Percentiles rank a stretch among this genome's conserved stretches.
Conservation (phyloP, 148 eudicot genomes). For the Silene uniflora region DNA sequence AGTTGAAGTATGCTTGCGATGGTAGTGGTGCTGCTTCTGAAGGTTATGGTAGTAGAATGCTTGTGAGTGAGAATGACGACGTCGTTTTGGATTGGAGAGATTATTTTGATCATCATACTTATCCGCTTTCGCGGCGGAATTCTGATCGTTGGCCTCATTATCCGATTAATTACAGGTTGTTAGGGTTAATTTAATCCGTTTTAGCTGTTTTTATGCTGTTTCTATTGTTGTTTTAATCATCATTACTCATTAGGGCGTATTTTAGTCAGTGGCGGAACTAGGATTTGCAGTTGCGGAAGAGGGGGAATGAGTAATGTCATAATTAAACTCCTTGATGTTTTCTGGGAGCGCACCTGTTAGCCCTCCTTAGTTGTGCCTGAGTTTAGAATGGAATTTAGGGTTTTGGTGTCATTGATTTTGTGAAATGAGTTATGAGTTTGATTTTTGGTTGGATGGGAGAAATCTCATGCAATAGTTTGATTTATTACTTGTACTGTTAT, state of each 20-base stretch:
- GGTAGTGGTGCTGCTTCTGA: constrained; percentile 50
- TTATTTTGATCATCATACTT: constrained; percentile 88
- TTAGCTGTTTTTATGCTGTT: background rate
- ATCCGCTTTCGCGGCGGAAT: constrained; percentile 59
- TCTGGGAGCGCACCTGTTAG: too few species aligned
- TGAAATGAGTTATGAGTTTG: background rate
- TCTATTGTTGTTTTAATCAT: background rate
- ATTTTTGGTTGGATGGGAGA: background rate
- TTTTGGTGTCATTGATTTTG: background rate
- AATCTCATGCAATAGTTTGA: background rate
- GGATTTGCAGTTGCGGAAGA: too few species aligned
- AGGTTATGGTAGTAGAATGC: constrained; percentile 90
- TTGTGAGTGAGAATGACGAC: constrained; percentile 52
- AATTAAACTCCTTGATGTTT: too few species aligned
- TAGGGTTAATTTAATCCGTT: background rate
- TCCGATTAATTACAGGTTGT: constrained; percentile 63
- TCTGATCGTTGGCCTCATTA: constrained; percentile 63
- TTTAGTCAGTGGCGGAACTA: too few species aligned
- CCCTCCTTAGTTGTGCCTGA: too few species aligned
- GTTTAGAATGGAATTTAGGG: background rate
- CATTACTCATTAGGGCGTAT: background rate
- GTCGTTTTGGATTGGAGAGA: constrained; percentile 95
- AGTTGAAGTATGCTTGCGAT: constrained; percentile 52
- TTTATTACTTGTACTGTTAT: too few species aligned
- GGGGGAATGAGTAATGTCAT: too few species aligned